phyloP scores from a whole-genome alignment of 257 asterid genomes.

The Primulina eburnea region DNA sequence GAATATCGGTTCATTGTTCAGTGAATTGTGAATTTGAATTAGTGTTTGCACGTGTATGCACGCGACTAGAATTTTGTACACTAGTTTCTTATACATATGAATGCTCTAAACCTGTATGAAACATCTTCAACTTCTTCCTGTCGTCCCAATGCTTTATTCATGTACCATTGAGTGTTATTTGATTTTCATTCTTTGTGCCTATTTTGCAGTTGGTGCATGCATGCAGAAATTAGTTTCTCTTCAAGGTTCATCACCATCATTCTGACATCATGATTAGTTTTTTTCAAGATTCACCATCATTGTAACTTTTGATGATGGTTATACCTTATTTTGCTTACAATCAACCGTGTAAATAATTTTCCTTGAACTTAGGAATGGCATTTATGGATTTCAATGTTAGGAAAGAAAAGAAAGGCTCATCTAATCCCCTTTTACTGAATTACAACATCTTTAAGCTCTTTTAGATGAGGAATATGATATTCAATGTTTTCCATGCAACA shows the following conservation, averaged over 20 bases:
- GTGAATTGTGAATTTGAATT: neutral
- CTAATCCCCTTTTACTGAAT: neutral
- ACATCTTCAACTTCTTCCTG: neutral
- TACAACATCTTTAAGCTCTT: neutral
- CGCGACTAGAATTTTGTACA: slow-evolving; percentile 7
- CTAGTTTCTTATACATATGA: neutral
- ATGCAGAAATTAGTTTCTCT: neutral
- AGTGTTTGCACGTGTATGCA: neutral
- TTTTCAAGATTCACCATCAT: neutral
- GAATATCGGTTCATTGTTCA: neutral
- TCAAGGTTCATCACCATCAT: neutral
- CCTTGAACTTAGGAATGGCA: neutral
- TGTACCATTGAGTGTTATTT: neutral
- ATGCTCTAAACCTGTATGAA: neutral
- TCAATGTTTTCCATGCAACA: neutral
- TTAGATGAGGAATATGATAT: neutral
- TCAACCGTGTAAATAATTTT: neutral
- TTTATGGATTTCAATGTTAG: neutral
- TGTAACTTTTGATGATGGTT: slow-evolving; percentile 12
- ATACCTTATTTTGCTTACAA: neutral
- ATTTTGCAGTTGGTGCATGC: slow-evolving; percentile 6
- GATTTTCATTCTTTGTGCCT: neutral
- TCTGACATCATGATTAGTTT: slow-evolving; percentile 1
- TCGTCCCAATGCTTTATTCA: neutral
- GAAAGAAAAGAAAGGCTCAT: neutral